A percentile compares a stretch with the other conserved stretches of the same genome.
phyloP scores from a whole-genome alignment of 2,329 filamentous ascomycete genomes.

The Ascochyta viciae-villosae region DNA sequence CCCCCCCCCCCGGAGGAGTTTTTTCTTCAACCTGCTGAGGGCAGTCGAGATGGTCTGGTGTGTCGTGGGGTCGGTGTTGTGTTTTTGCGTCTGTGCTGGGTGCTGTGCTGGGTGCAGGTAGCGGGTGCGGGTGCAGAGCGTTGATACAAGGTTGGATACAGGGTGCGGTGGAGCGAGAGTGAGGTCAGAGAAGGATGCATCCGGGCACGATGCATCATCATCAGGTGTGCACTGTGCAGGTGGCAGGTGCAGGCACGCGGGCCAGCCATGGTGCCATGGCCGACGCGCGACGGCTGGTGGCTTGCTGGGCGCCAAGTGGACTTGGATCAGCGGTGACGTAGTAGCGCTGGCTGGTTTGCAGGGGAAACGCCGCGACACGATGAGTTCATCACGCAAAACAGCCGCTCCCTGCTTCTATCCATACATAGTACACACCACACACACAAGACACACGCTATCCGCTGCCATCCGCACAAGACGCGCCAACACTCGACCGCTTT shows the following conservation, averaged over 20 bases:
- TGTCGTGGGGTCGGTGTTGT: too few relatives aligned
- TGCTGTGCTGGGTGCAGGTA: constrained; percentile 3
- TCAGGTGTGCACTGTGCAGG: background rate
- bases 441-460: constrained; percentile 19
- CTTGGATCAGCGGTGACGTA: constrained; percentile 8
- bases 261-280: background rate
- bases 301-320: constrained; percentile 15
- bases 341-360: constrained; percentile 3
- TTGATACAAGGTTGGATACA: too few relatives aligned
- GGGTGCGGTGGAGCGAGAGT: constrained; percentile 12
- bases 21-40: too few relatives aligned
- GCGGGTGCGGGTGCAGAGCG: too few relatives aligned
- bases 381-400: constrained; percentile 8
- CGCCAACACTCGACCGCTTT: constrained; percentile 16
- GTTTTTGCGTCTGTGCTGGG: too few relatives aligned
- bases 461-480: constrained; percentile 35
- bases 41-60: too few relatives aligned
- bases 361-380: constrained; percentile 1
- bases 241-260: too few relatives aligned
- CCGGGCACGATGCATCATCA: constrained; percentile 15
- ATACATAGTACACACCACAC: constrained; percentile 24
- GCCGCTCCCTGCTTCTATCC: constrained; percentile 24
- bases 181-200: constrained; percentile 31
- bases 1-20: too few relatives aligned
- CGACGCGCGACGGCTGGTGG: constrained; percentile 4